Evolutionary conservation across 345 rosid species (phyloP), one percentile per base, ranked within the genome.

Genomic region (Citrus medica): DNA sequence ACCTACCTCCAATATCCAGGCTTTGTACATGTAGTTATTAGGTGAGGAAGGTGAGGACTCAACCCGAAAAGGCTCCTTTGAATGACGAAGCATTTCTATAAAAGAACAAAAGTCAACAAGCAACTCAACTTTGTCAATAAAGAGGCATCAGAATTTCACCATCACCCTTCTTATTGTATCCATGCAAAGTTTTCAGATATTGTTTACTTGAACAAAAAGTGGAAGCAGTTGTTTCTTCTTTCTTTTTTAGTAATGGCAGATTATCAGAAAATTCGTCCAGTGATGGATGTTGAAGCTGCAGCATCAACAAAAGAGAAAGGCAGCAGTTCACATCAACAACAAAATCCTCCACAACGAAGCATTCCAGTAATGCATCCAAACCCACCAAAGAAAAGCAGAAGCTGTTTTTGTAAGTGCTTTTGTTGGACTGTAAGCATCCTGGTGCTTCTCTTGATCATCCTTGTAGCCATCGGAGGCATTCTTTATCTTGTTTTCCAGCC

Each of bases 401-500:
- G 80, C 84, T 80, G 91, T 3, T 89, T 86, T 78, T 90, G 92
- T 91, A 93, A 86, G 87, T 82, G 88, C 84, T 32, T 95, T 2
- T 92, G 93, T 72, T 85, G 94, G 90, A 71, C 84, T 53, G 60
- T 93, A 67, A 79, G 88, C 83, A 82, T 91, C 53, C 63, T 95
- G 28, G 9, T 86, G 69, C 35, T 87, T 51, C 79, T 87, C 48
- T 3, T 88, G 28, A 79, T 89, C 25, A 71, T 87, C 13, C 70
- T 90, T 17, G 94, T 87, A 21, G 86, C 90, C 48, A 71, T 80
- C 28, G 70, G 76, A 1, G 95, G 89, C 28, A 84, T 89, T 73
- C 81, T 93, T 67, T 95, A 87, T 87, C 89, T 93, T 25, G 83
- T 82, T 21, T 93, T 95, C 89, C 82, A 76, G 22, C 98, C 98